Percentiles rank a stretch among this genome's conserved stretches.
These are phyloP conservation scores for Dunaliella primolecta DNA, from an alignment of 139 green algal species.

Conservation along the genomic window DNA sequence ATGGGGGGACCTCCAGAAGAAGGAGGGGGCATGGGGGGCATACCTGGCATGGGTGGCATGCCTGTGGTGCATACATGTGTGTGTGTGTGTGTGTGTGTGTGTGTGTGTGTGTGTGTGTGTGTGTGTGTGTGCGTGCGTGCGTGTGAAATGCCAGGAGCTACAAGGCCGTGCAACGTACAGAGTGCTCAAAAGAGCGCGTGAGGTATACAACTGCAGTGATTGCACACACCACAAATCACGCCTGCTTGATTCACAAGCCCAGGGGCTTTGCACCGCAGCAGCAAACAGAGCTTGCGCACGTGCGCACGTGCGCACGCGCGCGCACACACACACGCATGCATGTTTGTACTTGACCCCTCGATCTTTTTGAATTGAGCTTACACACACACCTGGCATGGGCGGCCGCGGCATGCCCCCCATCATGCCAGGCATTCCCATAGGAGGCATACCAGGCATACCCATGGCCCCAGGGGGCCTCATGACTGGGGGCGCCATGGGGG, in stretches of 20 bases:
- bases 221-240: too few species aligned
- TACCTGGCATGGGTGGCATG: constrained; percentile 14
- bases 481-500: neutral
- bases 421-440: constrained; percentile 16
- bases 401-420: constrained; percentile 29
- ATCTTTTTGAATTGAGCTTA: too few species aligned
- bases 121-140: too few species aligned
- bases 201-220: too few species aligned
- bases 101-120: too few species aligned
- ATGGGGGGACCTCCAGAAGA: constrained; percentile 11
- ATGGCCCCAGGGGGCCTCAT: neutral
- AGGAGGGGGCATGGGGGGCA: constrained; percentile 14
- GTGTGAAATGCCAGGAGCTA: too few species aligned
- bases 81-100: neutral
- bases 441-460: constrained; percentile 17
- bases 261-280: too few species aligned
- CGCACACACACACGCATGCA: neutral
- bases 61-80: neutral
- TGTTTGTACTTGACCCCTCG: too few species aligned
- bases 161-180: too few species aligned
- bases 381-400: neutral
- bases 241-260: too few species aligned
- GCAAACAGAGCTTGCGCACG: too few species aligned
- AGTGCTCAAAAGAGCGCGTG: too few species aligned
- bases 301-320: neutral